Base-by-base conservation (phyloP, 1,284 basidiomycete species). In the Chalciporus piperatoides region DNA sequence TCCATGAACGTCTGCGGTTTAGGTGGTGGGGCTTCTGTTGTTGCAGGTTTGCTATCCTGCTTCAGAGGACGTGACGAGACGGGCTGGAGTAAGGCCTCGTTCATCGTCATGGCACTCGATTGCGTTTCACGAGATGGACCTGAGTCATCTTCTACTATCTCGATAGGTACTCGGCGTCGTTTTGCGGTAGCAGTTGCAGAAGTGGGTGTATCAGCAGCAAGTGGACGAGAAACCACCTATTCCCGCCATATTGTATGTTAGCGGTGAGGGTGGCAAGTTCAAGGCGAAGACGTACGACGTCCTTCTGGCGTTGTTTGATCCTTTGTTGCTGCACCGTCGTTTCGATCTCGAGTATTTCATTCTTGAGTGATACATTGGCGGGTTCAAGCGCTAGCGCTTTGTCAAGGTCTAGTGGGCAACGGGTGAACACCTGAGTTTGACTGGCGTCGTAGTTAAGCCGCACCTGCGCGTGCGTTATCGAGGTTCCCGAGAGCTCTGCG, bases 111-210 rank as follows among this genome's bases (percentile, higher is more conserved):
- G 6, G 8, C 36, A 30, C 15, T 44, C 9, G 6, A 25, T 10
- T 11, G 52, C n/a, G 40, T n/a, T 41, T 33, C 49, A 24, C 44
- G 38, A 23, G 41, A 36, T 21, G 42, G 25, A 10, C 12, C 25
- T 35, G 60, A 14, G n/a, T 59, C 56, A 32, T 56, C 58, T 33
- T 87, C 84, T 1, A 88, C 66, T 28, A 89, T 82, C 25, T 74
- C 74, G 44, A 90, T 89, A 0, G 87, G 87, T 9, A 90, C 74
- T 17, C 86, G 78, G 36, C 86, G 75, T 25, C 84, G 72, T 54
- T 68, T 72, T 2, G 64, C 61, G n/a, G 52, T 54, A 2, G 50
- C 42, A 3, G 35, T 38, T 14, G 53, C 14, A 6, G 24, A 11
- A 11, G 55, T 45, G n/a, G 46, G 39, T n/a, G 51, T 21, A 52